A percentile compares a stretch with the other conserved stretches of the same genome.
Conservation (phyloP, 1,284 basidiomycete species). For the Dichomitus squalens region DNA sequence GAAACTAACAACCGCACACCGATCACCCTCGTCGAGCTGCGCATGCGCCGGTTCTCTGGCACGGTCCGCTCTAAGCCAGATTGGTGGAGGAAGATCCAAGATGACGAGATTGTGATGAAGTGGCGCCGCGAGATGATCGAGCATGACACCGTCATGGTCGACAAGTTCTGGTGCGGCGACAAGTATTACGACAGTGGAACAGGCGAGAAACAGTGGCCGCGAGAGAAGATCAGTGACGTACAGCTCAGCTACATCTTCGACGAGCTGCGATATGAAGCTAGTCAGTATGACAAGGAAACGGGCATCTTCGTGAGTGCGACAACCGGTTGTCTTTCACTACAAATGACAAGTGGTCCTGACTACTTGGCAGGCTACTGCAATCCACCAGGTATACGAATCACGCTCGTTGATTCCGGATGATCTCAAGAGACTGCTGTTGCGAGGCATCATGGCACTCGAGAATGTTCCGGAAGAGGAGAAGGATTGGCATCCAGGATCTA, state of each 20-base stretch:
- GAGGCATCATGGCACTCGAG: conserved; percentile 2
- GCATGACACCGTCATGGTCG: background rate
- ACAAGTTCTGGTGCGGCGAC: background rate
- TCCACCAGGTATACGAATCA: conserved; percentile 47
- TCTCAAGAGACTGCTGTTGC: background rate
- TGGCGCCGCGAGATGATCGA: conserved; percentile 21
- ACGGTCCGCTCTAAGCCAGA: conserved; percentile 15
- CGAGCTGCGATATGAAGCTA: conserved; percentile 48
- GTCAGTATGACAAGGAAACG: conserved; percentile 40
- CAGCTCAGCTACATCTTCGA: conserved; percentile 43
- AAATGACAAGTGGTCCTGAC: background rate
- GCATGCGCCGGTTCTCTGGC: conserved; percentile 15
- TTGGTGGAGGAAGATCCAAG: conserved; percentile 21
- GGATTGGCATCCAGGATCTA: conserved; percentile 21
- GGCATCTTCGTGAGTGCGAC: conserved; percentile 35
- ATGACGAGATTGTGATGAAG: conserved; percentile 9
- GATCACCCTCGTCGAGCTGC: conserved; percentile 11
- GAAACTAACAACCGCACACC: background rate
- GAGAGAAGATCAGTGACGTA: background rate
- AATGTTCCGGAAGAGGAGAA: conserved; percentile 12
- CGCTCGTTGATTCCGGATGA: background rate
- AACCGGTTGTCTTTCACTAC: background rate
- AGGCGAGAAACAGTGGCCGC: background rate
- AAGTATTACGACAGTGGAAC: background rate
- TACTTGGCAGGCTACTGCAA: background rate